Conservation (phyloP, 2,329 filamentous ascomycete genomes). For the Dothistroma pini region DNA sequence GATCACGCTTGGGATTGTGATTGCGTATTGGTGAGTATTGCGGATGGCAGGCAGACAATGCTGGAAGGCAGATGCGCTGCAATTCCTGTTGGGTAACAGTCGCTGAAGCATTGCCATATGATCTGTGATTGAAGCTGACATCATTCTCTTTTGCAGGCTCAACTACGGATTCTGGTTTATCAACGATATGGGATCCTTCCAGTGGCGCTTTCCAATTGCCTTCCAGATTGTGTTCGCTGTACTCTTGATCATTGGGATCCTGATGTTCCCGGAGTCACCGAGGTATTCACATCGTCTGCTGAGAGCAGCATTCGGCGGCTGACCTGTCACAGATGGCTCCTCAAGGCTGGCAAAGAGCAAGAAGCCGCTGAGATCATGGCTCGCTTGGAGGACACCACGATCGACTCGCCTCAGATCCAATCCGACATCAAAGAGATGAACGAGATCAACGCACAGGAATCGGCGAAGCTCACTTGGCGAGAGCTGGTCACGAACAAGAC, state of each 20-base stretch:
- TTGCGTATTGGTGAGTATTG: conserved; percentile 49
- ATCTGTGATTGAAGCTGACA: too few relatives aligned
- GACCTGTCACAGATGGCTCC: conserved; percentile 27
- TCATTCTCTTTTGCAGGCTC: too few relatives aligned
- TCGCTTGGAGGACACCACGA: conserved; percentile 45
- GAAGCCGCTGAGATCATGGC: conserved; percentile 52
- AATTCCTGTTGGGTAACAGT: too few relatives aligned
- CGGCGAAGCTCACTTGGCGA: conserved; percentile 10
- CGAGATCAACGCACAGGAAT: conserved; percentile 11
- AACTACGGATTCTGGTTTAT: conserved; percentile 35
- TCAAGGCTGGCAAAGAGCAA: conserved; percentile 43
- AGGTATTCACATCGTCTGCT: too few relatives aligned
- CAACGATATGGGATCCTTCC: conserved; percentile 37
- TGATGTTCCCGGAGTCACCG: conserved; percentile 55
- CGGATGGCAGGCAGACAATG: too few relatives aligned
- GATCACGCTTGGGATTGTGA: conserved; percentile 50
- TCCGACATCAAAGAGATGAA: conserved; percentile 45
- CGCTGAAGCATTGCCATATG: too few relatives aligned
- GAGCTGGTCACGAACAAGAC: conserved; percentile 16
- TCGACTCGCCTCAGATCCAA: conserved; percentile 55
- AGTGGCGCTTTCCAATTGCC: conserved; percentile 53
- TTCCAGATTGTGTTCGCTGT: conserved; percentile 52
- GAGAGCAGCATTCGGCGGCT: conserved; percentile 23
- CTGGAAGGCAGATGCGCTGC: too few relatives aligned
- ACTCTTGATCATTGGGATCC: conserved; percentile 44